phyloP scores from a whole-genome alignment of 352 stramenopile species.

The Peronospora farinosa region DNA sequence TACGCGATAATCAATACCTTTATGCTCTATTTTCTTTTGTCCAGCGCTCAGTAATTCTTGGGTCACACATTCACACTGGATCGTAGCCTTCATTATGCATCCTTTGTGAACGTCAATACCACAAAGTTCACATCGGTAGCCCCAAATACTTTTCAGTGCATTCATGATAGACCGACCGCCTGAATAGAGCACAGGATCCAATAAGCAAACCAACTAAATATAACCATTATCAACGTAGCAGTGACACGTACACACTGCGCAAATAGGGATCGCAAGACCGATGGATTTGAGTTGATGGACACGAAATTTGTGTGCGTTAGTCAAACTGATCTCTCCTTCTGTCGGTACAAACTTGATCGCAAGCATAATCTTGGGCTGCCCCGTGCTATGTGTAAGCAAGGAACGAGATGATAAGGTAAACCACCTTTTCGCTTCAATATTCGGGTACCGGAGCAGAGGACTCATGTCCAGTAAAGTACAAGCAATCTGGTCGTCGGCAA shows the following conservation, averaged over 20 bases:
- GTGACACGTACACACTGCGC: conserved; percentile 54
- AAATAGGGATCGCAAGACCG: conserved; percentile 71
- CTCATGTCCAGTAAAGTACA: conserved; percentile 79
- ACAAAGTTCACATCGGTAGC: conserved; percentile 78
- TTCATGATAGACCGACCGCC: conserved; percentile 82
- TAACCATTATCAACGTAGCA: background rate
- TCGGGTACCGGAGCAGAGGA: conserved; percentile 66
- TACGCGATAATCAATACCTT: conserved; percentile 38
- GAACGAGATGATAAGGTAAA: conserved; percentile 70
- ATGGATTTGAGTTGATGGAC: conserved; percentile 85
- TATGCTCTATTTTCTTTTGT: conserved; percentile 25
- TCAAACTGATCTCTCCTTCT: conserved; percentile 47
- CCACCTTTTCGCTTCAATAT: conserved; percentile 66
- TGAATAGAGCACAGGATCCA: conserved; percentile 15
- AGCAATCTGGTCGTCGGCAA: conserved; percentile 74
- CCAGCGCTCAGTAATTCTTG: conserved; percentile 21
- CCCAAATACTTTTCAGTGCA: conserved; percentile 69
- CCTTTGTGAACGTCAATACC: conserved; percentile 77
- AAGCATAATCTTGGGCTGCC: conserved; percentile 58
- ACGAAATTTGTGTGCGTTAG: conserved; percentile 79
- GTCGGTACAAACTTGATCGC: conserved; percentile 74
- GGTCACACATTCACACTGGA: conserved; percentile 59
- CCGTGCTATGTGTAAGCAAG: conserved; percentile 40
- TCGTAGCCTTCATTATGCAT: conserved; percentile 86
- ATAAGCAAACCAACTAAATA: conserved; percentile 4